These are phyloP conservation scores for Epichloe sp. DNA, from an alignment of 2,329 filamentous ascomycete genomes.

Conservation along the genomic window DNA sequence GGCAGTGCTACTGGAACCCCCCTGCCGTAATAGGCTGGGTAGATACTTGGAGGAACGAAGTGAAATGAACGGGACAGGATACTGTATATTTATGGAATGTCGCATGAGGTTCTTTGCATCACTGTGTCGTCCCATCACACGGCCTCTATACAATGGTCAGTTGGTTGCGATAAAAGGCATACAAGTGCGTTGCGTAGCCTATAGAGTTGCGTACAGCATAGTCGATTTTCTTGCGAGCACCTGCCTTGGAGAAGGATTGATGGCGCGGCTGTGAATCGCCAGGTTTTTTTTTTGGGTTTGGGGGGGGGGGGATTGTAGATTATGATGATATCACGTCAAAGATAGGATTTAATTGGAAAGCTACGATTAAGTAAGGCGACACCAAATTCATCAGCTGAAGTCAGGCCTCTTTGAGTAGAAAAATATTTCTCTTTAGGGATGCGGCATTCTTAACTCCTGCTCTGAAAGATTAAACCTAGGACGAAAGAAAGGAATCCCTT, in stretches of 20 bases:
- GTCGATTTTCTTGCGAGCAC: background rate
- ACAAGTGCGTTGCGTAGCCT: too few species aligned
- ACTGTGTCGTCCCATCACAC: too few species aligned
- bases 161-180: too few species aligned
- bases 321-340: constrained; percentile 6
- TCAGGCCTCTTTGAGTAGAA: background rate
- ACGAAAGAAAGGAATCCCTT: background rate
- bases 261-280: too few species aligned
- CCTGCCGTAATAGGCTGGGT: constrained; percentile 21
- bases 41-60: background rate
- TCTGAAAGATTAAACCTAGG: background rate
- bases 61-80: background rate
- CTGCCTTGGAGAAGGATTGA: background rate
- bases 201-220: background rate
- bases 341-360: background rate
- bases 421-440: background rate
- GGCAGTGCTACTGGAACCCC: constrained; percentile 49
- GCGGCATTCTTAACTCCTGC: background rate
- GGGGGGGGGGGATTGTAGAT: background rate
- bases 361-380: background rate
- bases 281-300: too few species aligned
- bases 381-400: background rate
- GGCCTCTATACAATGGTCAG: too few species aligned
- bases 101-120: too few species aligned
- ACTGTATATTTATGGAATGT: background rate